phyloP scores from a whole-genome alignment of 768 basidiomycete species.

The Psilocybe subaeruginosa region DNA sequence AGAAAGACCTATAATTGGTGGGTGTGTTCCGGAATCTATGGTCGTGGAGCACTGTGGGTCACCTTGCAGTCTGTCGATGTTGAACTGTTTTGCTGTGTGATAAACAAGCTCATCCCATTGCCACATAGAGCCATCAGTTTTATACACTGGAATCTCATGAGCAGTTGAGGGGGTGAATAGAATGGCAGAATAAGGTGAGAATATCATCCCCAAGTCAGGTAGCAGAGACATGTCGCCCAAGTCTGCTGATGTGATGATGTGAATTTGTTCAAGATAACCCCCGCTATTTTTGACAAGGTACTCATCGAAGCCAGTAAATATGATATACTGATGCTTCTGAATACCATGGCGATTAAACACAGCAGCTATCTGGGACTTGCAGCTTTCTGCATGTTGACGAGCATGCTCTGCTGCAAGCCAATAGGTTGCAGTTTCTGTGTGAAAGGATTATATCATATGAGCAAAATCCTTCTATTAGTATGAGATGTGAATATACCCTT shows the following conservation, averaged over 20 bases:
- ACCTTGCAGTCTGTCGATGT: neutral
- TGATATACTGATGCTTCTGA: neutral
- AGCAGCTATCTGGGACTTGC: neutral
- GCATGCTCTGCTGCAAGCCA: slow-evolving; percentile 10
- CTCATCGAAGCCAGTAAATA: slow-evolving; percentile 8
- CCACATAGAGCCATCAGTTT: neutral
- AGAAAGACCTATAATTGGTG: neutral
- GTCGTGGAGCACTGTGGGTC: neutral
- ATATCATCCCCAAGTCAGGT: neutral
- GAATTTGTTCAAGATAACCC: slow-evolving; percentile 7
- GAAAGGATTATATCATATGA: too few species aligned
- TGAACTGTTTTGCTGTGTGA: neutral
- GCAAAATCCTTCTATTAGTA: too few species aligned
- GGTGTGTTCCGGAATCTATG: accelerated
- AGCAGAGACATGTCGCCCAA: neutral
- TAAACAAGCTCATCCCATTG: neutral
- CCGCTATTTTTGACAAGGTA: neutral
- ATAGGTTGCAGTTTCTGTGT: too few species aligned
- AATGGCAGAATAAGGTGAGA: neutral
- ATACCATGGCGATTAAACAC: neutral
- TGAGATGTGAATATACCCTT: too few species aligned
- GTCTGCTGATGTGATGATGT: neutral
- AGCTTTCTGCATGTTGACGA: neutral
- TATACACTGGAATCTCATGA: neutral
- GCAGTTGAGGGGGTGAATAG: neutral